Evolutionary conservation across 768 basidiomycete species (phyloP).

Genomic region (Boletellus ananiceps): DNA sequence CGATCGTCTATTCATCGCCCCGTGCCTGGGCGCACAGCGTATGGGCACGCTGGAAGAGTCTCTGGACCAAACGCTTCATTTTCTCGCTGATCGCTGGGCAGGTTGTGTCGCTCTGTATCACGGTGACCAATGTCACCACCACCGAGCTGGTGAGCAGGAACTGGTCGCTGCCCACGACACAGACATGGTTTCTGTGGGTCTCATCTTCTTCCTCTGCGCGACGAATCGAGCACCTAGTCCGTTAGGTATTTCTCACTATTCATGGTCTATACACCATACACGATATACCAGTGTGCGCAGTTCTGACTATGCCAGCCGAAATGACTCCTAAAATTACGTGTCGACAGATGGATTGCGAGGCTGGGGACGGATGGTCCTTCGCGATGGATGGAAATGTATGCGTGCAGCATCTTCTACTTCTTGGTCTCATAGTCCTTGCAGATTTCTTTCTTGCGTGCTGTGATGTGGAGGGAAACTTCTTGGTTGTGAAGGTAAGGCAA

Average conservation of each 20-base stretch:
- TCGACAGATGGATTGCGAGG: slow-evolving; percentile 73
- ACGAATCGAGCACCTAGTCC: background rate
- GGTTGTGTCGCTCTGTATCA: slow-evolving; percentile 81
- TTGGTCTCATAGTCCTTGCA: slow-evolving; percentile 26
- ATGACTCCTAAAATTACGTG: background rate
- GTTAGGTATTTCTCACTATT: slow-evolving; percentile 75
- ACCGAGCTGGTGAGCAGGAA: slow-evolving; percentile 66
- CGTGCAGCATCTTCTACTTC: background rate
- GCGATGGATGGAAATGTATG: slow-evolving; percentile 87
- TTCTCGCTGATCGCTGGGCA: slow-evolving; percentile 74
- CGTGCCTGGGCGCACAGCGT: slow-evolving; percentile 49
- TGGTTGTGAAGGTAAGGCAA: slow-evolving; percentile 63
- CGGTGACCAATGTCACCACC: slow-evolving; percentile 84
- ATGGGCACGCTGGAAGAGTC: slow-evolving; percentile 58
- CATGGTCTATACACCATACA: slow-evolving; percentile 78
- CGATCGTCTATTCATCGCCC: slow-evolving; percentile 62
- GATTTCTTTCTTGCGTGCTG: slow-evolving; percentile 74
- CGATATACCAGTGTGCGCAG: slow-evolving; percentile 75
- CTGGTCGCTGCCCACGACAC: slow-evolving; percentile 76
- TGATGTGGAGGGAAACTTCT: slow-evolving; percentile 86
- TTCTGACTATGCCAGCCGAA: background rate
- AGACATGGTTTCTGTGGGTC: slow-evolving; percentile 76
- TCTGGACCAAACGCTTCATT: slow-evolving; percentile 75
- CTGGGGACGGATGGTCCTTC: slow-evolving; percentile 67
- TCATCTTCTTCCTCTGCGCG: background rate